Base-by-base conservation (phyloP, 257 asterid species). In the Buddleja alternifolia region DNA sequence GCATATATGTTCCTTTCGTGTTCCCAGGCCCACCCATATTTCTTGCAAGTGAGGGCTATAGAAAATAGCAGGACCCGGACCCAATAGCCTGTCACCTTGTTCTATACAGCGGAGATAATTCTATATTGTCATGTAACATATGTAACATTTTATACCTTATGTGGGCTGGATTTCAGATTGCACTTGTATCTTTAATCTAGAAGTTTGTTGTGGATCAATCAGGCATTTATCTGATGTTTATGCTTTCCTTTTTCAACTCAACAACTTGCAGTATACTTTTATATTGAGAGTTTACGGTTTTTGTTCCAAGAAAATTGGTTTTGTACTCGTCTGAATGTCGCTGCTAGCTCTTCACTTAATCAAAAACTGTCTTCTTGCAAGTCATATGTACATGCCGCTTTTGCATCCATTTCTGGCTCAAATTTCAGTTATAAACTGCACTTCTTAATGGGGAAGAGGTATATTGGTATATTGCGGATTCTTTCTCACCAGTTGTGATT, bases 21-120 rank as follows among this genome's bases (percentile, higher is more conserved):
- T 56, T 37, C 3, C 15, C 59, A 83, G 84, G 82, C 77, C 7
- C 84, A 83, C 67, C 82, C 84, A 8, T 83, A 80, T 66, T 83
- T 83, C 83, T 66, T 67, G 44, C 82, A 77, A 66, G 88, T 83
- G 52, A 71, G 80, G 73, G 88, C 88, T 56, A 83, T 82, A 24
- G 85, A 83, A 67, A 77, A 60, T 67, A 80, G 84, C 80, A 73
- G 88, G 60, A 60, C 76, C 3, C 67, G 83, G 41, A 61, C 83
- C 14, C 77, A 80, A 60, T 77, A 80, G 74, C 57, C 45, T 12
- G n/a, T 16, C 55, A 16, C 52, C 19, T 48, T 37, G 50, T 34
- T 32, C 73, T 10, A 41, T 23, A 10, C 62, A 66, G 16, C 59
- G 10, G 6, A 3, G 32, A 50, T 15, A 36, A 34, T 63, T 75